These are phyloP conservation scores for Tricholoma flavovirens DNA, from an alignment of 768 basidiomycete species.

Conservation along the genomic window DNA sequence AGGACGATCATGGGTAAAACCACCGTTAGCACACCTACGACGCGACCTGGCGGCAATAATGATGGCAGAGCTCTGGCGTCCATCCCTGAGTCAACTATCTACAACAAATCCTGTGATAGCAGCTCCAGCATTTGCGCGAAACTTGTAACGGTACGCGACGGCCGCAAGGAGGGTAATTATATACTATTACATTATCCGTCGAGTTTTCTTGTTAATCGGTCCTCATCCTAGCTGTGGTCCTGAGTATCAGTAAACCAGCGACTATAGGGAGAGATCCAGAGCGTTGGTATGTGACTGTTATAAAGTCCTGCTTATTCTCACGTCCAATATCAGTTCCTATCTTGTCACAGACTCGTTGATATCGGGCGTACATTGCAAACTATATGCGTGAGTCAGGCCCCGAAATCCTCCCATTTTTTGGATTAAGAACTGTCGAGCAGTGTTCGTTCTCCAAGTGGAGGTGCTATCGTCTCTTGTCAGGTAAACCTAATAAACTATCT, in stretches of 20 bases:
- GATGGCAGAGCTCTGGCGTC: neutral
- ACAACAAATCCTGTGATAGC: neutral
- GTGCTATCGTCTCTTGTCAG: slow-evolving; percentile 75
- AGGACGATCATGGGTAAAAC: neutral
- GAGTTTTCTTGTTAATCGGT: neutral
- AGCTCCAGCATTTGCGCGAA: slow-evolving; percentile 63
- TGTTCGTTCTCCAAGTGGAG: slow-evolving; percentile 64
- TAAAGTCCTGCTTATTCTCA: neutral
- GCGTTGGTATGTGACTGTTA: slow-evolving; percentile 41
- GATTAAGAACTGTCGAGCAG: slow-evolving; percentile 29
- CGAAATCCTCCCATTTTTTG: neutral
- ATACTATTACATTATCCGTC: neutral
- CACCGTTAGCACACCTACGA: neutral
- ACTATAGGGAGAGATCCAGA: slow-evolving; percentile 70
- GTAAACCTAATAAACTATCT: slow-evolving; percentile 28
- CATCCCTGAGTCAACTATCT: neutral
- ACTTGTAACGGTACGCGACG: slow-evolving; percentile 54
- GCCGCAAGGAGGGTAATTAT: slow-evolving; percentile 57
- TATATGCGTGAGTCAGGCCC: slow-evolving; percentile 59
- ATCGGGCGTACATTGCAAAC: slow-evolving; percentile 68
- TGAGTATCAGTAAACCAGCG: slow-evolving; percentile 58
- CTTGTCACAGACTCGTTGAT: slow-evolving; percentile 57
- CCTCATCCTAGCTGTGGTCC: slow-evolving; percentile 41
- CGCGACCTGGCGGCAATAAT: too few species aligned
- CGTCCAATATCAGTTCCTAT: slow-evolving; percentile 42